These are phyloP conservation scores for Tardiomyces blankii DNA, from an alignment of 1,139 yeast genomes.

Conservation along the genomic window DNA sequence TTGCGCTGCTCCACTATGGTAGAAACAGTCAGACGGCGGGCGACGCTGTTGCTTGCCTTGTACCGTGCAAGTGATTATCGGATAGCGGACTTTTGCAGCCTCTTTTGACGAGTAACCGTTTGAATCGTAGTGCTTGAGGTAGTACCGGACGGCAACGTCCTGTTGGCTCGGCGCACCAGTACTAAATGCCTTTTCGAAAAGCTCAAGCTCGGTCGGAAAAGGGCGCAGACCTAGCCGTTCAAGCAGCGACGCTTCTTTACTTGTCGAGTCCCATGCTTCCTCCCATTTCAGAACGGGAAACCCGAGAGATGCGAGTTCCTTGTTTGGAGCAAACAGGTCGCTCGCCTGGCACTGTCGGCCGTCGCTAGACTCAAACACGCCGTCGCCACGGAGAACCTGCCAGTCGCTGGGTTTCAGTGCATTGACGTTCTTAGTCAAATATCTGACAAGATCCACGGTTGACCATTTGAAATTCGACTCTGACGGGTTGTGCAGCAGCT, in stretches of 20 bases:
- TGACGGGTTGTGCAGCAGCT: constrained; percentile 21
- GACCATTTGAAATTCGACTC: constrained; percentile 24
- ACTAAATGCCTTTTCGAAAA: constrained; percentile 16
- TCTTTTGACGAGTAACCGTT: constrained; percentile 15
- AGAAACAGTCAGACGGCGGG: constrained; percentile 20
- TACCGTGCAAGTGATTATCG: constrained; percentile 17
- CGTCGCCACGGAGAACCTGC: constrained; percentile 18
- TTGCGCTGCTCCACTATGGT: constrained; percentile 12
- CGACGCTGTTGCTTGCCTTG: constrained; percentile 6
- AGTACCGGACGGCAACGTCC: constrained; percentile 21
- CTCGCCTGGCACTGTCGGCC: constrained; percentile 12
- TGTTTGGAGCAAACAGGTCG: constrained; percentile 25
- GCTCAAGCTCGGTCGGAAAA: constrained; percentile 17
- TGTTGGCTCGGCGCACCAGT: not conserved
- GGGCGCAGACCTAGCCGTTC: constrained; percentile 22
- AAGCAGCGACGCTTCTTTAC: constrained; percentile 23
- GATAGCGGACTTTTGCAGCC: constrained; percentile 6
- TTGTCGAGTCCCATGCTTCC: constrained; percentile 18
- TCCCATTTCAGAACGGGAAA: constrained; percentile 24
- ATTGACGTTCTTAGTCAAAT: constrained; percentile 20
- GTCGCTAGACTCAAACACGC: constrained; percentile 20
- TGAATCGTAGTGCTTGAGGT: constrained; percentile 14
- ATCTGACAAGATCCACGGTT: constrained; percentile 26
- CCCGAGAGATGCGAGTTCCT: constrained; percentile 18
- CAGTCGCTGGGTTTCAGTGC: constrained; percentile 22